phyloP scores from a whole-genome alignment of 2,329 filamentous ascomycete species.

The Cladosporium colombiae region DNA sequence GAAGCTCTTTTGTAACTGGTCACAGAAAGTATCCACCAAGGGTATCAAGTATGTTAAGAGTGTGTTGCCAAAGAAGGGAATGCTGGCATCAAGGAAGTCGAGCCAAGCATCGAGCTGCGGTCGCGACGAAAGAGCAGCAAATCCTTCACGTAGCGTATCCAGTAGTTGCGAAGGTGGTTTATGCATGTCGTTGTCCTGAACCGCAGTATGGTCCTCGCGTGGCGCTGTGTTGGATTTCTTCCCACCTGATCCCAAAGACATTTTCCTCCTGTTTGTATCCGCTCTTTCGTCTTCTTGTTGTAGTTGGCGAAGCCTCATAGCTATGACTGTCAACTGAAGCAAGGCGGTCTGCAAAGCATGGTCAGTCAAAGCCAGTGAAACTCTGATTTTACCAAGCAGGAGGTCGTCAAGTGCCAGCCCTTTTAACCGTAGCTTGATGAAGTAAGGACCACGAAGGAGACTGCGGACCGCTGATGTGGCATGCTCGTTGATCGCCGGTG shows the following conservation, averaged over 20 bases:
- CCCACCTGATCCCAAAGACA: conserved; percentile 7
- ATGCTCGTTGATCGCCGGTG: conserved; percentile 20
- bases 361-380: conserved; percentile 1
- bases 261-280: neutral
- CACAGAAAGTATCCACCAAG: conserved; percentile 84
- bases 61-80: conserved; percentile 79
- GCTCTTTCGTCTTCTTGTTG: neutral
- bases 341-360: conserved; percentile 3
- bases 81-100: conserved; percentile 75
- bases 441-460: conserved; percentile 4
- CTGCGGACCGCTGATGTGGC: conserved; percentile 22
- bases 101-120: conserved; percentile 90
- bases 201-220: neutral
- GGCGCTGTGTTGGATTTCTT: conserved; percentile 19
- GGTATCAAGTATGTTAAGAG: conserved; percentile 91
- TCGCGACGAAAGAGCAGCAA: conserved; percentile 72
- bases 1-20: conserved; percentile 73
- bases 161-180: conserved; percentile 55
- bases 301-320: conserved; percentile 13
- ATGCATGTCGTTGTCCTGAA: neutral
- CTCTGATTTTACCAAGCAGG: conserved; percentile 12
- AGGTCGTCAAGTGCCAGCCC: conserved; percentile 6
- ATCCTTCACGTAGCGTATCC: conserved; percentile 79
- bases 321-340: neutral
- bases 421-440: conserved; percentile 10